Evolutionary conservation across 1,284 basidiomycete genomes (phyloP).

Genomic region (Trichosporon faecale): DNA sequence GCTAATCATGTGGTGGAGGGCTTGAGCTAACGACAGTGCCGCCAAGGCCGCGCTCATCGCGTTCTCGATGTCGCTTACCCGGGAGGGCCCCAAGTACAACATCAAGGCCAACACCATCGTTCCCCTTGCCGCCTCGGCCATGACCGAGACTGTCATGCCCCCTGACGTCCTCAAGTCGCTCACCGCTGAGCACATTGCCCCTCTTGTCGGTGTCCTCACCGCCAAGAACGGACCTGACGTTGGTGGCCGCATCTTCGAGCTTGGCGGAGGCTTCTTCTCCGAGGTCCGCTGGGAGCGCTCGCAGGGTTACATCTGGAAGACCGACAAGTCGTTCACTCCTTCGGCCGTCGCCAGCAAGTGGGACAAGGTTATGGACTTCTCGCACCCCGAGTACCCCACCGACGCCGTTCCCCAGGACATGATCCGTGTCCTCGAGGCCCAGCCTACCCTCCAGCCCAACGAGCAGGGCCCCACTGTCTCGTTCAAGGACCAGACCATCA

Average conservation of each 20-base stretch:
- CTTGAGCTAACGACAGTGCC: constrained; percentile 29
- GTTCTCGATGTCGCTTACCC: constrained; percentile 87
- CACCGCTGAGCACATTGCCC: constrained; percentile 91
- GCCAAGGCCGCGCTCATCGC: constrained; percentile 72
- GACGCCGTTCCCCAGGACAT: constrained; percentile 68
- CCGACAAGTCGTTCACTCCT: constrained; percentile 83
- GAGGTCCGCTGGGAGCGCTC: constrained; percentile 93
- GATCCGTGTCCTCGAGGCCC: constrained; percentile 33
- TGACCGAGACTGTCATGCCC: constrained; percentile 94
- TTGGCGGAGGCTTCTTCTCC: constrained; percentile 89
- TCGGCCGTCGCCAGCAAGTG: constrained; percentile 86
- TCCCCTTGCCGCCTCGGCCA: constrained; percentile 87
- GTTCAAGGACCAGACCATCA: constrained; percentile 85
- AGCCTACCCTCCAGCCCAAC: constrained; percentile 22
- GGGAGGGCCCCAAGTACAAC: constrained; percentile 88
- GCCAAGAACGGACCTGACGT: constrained; percentile 64
- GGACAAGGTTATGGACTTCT: constrained; percentile 78
- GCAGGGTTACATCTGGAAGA: constrained; percentile 80
- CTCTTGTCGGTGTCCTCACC: constrained; percentile 69
- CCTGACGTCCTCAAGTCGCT: constrained; percentile 92
- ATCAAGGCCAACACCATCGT: constrained; percentile 86
- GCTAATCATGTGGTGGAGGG: background rate
- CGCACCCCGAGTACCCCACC: constrained; percentile 64
- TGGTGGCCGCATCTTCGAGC: constrained; percentile 84
- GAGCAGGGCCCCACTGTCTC: constrained; percentile 58